Base-by-base conservation (phyloP, 495 filamentous ascomycete genomes). In the Penicillium riverlandense region DNA sequence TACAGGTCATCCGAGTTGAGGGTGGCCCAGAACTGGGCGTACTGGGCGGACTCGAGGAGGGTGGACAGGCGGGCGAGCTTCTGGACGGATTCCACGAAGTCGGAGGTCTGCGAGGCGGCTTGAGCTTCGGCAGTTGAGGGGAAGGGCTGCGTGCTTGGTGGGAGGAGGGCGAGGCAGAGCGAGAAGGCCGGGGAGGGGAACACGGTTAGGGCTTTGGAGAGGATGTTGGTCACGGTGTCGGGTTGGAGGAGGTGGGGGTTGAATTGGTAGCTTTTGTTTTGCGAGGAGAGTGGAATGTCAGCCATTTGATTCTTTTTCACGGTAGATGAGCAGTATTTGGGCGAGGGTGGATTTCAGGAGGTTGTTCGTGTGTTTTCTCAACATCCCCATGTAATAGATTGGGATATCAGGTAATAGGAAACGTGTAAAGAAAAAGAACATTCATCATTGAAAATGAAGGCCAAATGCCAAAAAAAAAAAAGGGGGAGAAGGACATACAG, bases 241-340 rank as follows among this genome's bases (percentile, higher is more conserved):
- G 95, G 84, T 66, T 90, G 89, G 67, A 89, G 82, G 54, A 96
- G 90, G 78, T 96, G 90, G 14, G 92, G 91, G 79, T 99, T 99
- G 78, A 99, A 96, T 75, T 99, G 94, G 81, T 97, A 99, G 47
- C 94, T 98, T 55, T 44, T 15, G 22, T 10, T 10, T 6, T 35
- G 11, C n/a, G 34, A 38, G 35, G 35, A 27, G 42, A 53, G 51
- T 37, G 27, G 40, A 35, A 35, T 44, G 38, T 51, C 44, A 49
- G 48, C 30, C 38, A 32, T 45, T n/a, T 32, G 13, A 22, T 10
- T 44, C 11, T 39, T 12, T 13, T 13, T n/a, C 9, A 12, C 10
- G 22, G 22, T 22, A 4, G 6, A 22, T 22, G 22, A 4, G 22
- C 22, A 22, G 6, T 22, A 22, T 22, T 22, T 22, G 22, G 22